A percentile compares a stretch with the other conserved stretches of the same genome.
Conservation (phyloP, 2,329 filamentous ascomycete genomes). For the Zopfia rhizophila region DNA sequence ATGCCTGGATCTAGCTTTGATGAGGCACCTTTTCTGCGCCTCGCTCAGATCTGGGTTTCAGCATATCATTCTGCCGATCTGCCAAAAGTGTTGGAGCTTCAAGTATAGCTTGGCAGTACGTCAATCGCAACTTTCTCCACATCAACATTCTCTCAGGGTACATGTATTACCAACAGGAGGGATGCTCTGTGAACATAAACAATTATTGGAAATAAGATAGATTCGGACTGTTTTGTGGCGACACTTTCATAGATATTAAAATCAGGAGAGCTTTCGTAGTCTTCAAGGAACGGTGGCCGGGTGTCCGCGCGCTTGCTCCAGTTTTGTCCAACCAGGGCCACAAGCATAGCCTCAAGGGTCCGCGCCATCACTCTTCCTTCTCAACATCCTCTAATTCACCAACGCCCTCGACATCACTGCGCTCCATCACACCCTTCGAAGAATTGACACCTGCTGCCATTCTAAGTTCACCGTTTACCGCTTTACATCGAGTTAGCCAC, state of each 20-base stretch:
- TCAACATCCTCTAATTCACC: too few species aligned
- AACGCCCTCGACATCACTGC: neutral
- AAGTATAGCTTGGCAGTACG: slow-evolving; percentile 15
- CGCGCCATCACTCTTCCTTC: slow-evolving; percentile 7
- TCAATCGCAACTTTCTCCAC: slow-evolving; percentile 1
- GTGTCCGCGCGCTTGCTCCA: slow-evolving; percentile 4
- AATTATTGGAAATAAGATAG: too few species aligned
- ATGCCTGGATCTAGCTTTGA: slow-evolving; percentile 9
- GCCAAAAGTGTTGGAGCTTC: slow-evolving; percentile 17
- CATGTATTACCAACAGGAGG: too few species aligned
- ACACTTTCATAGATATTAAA: slow-evolving; percentile 1
- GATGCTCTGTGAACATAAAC: too few species aligned
- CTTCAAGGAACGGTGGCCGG: neutral
- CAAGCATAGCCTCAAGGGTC: slow-evolving; percentile 17
- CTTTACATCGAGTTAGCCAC: neutral
- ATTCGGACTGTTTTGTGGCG: neutral
- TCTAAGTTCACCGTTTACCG: neutral
- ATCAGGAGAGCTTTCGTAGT: neutral
- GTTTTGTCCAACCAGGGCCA: too few species aligned
- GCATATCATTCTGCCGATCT: slow-evolving; percentile 15
- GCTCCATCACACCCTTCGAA: neutral
- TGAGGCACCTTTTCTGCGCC: slow-evolving; percentile 1
- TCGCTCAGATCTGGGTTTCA: slow-evolving; percentile 1
- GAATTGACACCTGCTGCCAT: slow-evolving; percentile 5
- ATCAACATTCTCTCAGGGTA: too few species aligned